Evolutionary conservation across 192 early-diverging fungal species (phyloP).

Genomic region (Pilaira anomala): DNA sequence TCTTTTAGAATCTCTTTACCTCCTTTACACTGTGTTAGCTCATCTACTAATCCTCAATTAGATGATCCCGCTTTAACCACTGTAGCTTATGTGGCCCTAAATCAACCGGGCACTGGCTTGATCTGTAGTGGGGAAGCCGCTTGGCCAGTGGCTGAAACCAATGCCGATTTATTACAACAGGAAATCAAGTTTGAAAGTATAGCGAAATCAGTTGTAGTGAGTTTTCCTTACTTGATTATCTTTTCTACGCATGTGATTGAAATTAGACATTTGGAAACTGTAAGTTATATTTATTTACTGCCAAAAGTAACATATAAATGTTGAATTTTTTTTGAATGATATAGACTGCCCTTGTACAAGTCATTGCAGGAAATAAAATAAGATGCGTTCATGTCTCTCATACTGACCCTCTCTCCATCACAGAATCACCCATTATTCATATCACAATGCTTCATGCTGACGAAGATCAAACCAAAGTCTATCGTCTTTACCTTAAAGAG

Average conservation of each 20-base stretch:
- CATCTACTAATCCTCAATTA: neutral
- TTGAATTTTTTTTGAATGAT: neutral
- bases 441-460: constrained; percentile 18
- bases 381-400: constrained; percentile 21
- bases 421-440: constrained; percentile 2
- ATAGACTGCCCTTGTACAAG: constrained; percentile 24
- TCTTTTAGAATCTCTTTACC: constrained; percentile 3
- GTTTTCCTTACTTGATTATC: constrained; percentile 18
- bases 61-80: constrained; percentile 7
- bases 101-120: neutral
- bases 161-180: neutral
- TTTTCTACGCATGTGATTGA: constrained; percentile 22
- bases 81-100: constrained; percentile 4
- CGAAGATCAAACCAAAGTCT: constrained; percentile 9
- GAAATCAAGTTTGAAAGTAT: constrained; percentile 15
- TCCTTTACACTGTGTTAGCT: neutral
- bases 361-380: constrained; percentile 21
- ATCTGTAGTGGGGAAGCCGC: constrained; percentile 4
- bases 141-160: neutral
- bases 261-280: constrained; percentile 21
- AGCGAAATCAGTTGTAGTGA: constrained; percentile 1
- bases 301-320: neutral
- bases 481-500: constrained; percentile 10
- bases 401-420: neutral
- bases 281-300: constrained; percentile 10